Evolutionary conservation across 805 yeast species (phyloP).

Genomic region (Metschnikowia orientalis): DNA sequence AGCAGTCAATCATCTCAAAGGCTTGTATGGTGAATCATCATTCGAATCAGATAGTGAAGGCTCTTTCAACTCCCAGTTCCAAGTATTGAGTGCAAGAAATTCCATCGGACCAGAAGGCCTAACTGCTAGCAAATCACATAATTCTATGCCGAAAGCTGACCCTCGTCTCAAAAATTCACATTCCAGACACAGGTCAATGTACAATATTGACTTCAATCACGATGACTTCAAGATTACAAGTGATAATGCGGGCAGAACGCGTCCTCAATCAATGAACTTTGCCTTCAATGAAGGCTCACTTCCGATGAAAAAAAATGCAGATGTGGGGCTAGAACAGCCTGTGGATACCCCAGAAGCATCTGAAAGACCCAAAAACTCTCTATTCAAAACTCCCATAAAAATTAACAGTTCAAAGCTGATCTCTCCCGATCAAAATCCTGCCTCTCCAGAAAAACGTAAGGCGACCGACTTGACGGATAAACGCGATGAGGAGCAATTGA

Average conservation of each 20-base stretch:
- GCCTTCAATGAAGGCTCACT: not conserved
- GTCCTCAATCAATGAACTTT: constrained; percentile 4
- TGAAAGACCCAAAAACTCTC: not conserved
- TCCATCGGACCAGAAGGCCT: not conserved
- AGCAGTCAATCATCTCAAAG: constrained; percentile 27
- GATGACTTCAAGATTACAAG: not conserved
- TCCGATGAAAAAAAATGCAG: too few species aligned
- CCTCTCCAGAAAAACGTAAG: too few species aligned
- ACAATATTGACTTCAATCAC: constrained; percentile 23
- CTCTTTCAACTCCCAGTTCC: constrained; percentile 19
- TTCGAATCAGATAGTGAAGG: constrained; percentile 33
- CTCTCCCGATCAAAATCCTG: not conserved
- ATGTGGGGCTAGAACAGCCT: too few species aligned
- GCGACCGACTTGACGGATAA: too few species aligned
- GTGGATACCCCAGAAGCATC: too few species aligned
- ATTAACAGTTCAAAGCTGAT: constrained; percentile 4
- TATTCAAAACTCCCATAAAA: constrained; percentile 4
- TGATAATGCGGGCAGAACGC: too few species aligned
- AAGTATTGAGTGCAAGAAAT: constrained; percentile 9
- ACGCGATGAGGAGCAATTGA: constrained; percentile 6
- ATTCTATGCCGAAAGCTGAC: constrained; percentile 1
- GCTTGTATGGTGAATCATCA: constrained; percentile 21
- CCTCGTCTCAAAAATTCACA: constrained; percentile 20
- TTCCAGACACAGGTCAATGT: constrained; percentile 38
- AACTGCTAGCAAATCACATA: constrained; percentile 4